These are phyloP conservation scores for Cyclocybe cylindracea DNA, from an alignment of 768 basidiomycete species.

Conservation along the genomic window DNA sequence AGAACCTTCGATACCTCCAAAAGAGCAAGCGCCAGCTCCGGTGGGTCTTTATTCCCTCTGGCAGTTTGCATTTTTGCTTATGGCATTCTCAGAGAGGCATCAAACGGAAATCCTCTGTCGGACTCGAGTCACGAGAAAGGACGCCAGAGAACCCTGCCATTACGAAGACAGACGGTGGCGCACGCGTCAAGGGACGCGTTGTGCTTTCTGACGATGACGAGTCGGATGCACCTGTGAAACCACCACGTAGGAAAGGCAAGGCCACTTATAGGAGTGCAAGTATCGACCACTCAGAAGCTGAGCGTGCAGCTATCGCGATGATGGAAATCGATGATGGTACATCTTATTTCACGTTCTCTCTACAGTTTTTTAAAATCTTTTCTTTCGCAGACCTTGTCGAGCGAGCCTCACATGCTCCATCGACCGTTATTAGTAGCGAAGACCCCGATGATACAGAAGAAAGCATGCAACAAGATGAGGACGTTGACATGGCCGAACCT, in stretches of 20 bases:
- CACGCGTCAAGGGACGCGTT: constrained; percentile 46
- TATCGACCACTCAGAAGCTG: constrained; percentile 38
- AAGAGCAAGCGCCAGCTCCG: background rate
- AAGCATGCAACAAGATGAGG: constrained; percentile 28
- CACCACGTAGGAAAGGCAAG: constrained; percentile 34
- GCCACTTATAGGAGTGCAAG: constrained; percentile 25
- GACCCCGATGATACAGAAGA: constrained; percentile 26
- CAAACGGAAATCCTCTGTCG: constrained; percentile 47
- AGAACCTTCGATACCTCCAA: constrained; percentile 13
- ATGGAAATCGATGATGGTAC: constrained; percentile 23
- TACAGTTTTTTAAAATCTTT: background rate
- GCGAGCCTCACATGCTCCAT: constrained; percentile 16
- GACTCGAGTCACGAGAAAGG: constrained; percentile 17
- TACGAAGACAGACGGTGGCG: constrained; percentile 16
- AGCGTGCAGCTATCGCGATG: constrained; percentile 39
- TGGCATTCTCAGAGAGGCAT: constrained; percentile 29
- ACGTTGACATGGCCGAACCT: constrained; percentile 40
- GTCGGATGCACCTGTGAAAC: constrained; percentile 34
- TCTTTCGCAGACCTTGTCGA: constrained; percentile 17
- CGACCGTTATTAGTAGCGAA: constrained; percentile 15
- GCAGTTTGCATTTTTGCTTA: constrained; percentile 2
- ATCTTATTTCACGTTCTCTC: background rate
- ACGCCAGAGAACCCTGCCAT: constrained; percentile 12
- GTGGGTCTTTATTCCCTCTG: background rate
- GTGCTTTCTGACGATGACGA: constrained; percentile 68